Evolutionary conservation across 2,329 filamentous ascomycete genomes (phyloP).

Genomic region (Trichophyton simii): DNA sequence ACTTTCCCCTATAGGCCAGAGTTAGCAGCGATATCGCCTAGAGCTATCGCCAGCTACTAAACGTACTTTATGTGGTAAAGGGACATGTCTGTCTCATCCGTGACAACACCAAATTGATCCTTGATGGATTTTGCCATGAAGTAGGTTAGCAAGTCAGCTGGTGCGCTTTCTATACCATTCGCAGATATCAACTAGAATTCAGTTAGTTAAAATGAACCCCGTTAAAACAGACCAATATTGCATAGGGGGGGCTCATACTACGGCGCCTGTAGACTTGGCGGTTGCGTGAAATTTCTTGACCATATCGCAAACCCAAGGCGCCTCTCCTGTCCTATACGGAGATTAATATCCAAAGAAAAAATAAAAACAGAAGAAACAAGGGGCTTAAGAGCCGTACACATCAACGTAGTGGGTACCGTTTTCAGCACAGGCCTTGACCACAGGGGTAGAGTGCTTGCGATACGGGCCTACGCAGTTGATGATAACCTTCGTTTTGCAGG

Average conservation of each 20-base stretch:
- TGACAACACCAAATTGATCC: slow-evolving; percentile 38
- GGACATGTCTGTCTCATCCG: slow-evolving; percentile 40
- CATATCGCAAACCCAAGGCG: slow-evolving; percentile 52
- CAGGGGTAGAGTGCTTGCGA: slow-evolving; percentile 50
- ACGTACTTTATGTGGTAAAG: slow-evolving; percentile 43
- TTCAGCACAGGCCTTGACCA: slow-evolving; percentile 51
- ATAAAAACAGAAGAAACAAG: background rate
- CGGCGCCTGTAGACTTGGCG: slow-evolving; percentile 47
- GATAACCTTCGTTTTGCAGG: slow-evolving; percentile 44
- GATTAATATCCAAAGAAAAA: background rate
- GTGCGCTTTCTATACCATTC: slow-evolving; percentile 49
- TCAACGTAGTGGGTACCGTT: slow-evolving; percentile 58
- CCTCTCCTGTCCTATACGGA: slow-evolving; percentile 44
- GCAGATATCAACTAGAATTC: slow-evolving; percentile 43
- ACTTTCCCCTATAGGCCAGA: slow-evolving; percentile 16
- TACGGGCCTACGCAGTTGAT: slow-evolving; percentile 54
- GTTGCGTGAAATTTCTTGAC: slow-evolving; percentile 48
- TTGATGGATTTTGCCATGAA: slow-evolving; percentile 43
- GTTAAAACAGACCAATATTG: background rate
- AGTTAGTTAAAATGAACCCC: slow-evolving; percentile 10
- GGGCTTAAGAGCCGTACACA: slow-evolving; percentile 25
- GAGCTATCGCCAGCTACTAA: background rate
- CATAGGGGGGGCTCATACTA: slow-evolving; percentile 32
- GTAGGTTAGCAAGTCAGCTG: slow-evolving; percentile 45
- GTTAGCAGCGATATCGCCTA: background rate